Base-by-base conservation (phyloP, 2,329 filamentous ascomycete genomes). In the Shiraia sp. region DNA sequence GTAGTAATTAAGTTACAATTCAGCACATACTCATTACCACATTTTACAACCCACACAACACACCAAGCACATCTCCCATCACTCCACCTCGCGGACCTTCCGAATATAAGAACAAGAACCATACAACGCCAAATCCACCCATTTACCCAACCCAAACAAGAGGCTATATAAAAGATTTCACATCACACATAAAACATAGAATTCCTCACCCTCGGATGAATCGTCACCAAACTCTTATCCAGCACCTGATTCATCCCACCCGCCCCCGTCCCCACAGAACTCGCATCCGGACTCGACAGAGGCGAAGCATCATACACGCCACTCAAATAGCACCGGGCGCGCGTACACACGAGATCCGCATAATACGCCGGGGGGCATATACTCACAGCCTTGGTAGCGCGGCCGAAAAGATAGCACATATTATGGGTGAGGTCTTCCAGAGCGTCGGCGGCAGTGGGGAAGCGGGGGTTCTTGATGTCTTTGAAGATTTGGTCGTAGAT, bases 401-500 rank as follows among this genome's bases (percentile, higher is more conserved):
- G 13, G 13, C 28, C 28, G n/a, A 30, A 30, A 7, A 30, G 28
- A 14, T 30, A 30, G 16, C 28, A 30, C 28, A 30, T 30, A n/a
- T 30, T 30, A 14, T 30, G 28, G 13, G 28, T 30, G 7, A 30
- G 28, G 14, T 30, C 28, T 16, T 30, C 28, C 7, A 30, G 28
- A 16, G 28, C 28, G 14, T 30, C 28, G 8, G 28, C 28, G 16
- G 28, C 28, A 30, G 28, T 30, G 13, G 28, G 16, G n/a, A 30
- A 30, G 12, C 16, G 9, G 12, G 28, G 9, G 12, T 15, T 7
- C 16, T 30, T 30, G 28, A 13, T 30, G 9, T 30, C 28, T 14
- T 16, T 13, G 28, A 30, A 30, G 28, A 30, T 30, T 30, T 30
- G 28, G 28, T 30, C 28, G 28, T 69, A 62, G 26, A 77, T 48